Base-by-base conservation (phyloP, 1,139 yeast species). In the Schwanniomyces etchellsii region DNA sequence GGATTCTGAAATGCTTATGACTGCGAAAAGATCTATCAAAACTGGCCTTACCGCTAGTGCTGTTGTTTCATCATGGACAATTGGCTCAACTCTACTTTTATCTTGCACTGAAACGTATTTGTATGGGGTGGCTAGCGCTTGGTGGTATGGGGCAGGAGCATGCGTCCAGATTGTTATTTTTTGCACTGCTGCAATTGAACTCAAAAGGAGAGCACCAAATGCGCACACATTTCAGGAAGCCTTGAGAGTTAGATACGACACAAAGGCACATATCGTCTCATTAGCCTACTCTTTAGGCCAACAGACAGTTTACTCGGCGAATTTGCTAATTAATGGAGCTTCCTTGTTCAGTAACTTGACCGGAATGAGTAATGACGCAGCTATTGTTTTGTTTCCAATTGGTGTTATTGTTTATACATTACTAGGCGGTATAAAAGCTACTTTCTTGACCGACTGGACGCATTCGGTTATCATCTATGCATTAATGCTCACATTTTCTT, bases 401-500 rank as follows among this genome's bases (percentile, higher is more conserved):
- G 64, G 64, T 4, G 65, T 60, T n/a, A 37, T 58, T 22, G 34
- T 55, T 21, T 60, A 60, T 38, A 61, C 70, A 3, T 45, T 55
- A n/a, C 54, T 60, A 33, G 69, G 68, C 15, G 70, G 70, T 2
- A 49, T 64, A 33, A 60, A 58, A 36, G 62, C 69, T 10, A 63
- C 70, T 2, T 63, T 62, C 33, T 49, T 59, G 27, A 58, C 65
- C 15, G 65, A 60, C 37, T 59, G 46, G 35, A 53, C 54, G 4
- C 65, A 60, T 31, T 44, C 65, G n/a, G 45, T 61, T 36, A 42
- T 64, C 33, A 40, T 61, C 34, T 36, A 61, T 35, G 43, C 60
- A 29, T 37, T 39, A 12, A 35, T 40, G 5, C 30, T 34, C 10
- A 28, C 29, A 3, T 28, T 34, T 3, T 23, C 31, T 13, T 40